A percentile compares a stretch with the other conserved stretches of the same genome.
phyloP scores from a whole-genome alignment of 352 stramenopile genomes.

The Phytophthora boehmeriae region DNA sequence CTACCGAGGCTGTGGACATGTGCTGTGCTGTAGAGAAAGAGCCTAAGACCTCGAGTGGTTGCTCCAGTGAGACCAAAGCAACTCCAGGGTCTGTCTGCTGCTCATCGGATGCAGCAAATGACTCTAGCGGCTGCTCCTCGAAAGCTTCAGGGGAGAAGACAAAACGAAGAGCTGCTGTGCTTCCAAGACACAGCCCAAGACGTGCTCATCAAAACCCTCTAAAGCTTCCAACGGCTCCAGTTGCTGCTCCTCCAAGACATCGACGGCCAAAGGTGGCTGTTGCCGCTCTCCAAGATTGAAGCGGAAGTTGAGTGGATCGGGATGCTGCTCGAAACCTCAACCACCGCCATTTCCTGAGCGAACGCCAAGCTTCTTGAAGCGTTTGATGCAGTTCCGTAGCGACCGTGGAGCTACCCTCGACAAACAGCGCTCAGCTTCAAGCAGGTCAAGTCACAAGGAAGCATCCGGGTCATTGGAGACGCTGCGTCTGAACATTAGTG shows the following conservation, averaged over 20 bases:
- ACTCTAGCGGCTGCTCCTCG: constrained; percentile 15
- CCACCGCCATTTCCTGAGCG: constrained; percentile 10
- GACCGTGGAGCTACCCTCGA: constrained; percentile 36
- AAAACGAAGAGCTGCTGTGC: constrained; percentile 9
- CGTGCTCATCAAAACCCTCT: neutral
- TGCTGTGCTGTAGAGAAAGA: constrained; percentile 1
- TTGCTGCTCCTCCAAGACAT: constrained; percentile 13
- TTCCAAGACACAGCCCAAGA: constrained; percentile 12
- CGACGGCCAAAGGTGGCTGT: constrained; percentile 8
- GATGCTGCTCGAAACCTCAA: constrained; percentile 23
- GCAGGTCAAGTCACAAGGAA: constrained; percentile 17
- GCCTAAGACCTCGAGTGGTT: neutral
- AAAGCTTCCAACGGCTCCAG: neutral
- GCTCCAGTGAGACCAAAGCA: constrained; percentile 9
- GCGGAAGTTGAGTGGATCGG: constrained; percentile 11
- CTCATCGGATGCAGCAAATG: constrained; percentile 1
- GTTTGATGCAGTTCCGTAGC: constrained; percentile 45
- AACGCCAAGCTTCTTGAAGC: constrained; percentile 45
- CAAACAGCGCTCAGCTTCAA: constrained; percentile 21
- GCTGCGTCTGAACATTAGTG: constrained; percentile 64
- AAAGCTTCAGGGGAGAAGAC: constrained; percentile 1
- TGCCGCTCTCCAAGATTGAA: constrained; percentile 17
- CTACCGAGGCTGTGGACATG: neutral
- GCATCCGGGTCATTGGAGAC: constrained; percentile 23
- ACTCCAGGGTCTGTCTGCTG: neutral